Conservation (phyloP, 495 filamentous ascomycete species). For the Cercophora newfieldiana region DNA sequence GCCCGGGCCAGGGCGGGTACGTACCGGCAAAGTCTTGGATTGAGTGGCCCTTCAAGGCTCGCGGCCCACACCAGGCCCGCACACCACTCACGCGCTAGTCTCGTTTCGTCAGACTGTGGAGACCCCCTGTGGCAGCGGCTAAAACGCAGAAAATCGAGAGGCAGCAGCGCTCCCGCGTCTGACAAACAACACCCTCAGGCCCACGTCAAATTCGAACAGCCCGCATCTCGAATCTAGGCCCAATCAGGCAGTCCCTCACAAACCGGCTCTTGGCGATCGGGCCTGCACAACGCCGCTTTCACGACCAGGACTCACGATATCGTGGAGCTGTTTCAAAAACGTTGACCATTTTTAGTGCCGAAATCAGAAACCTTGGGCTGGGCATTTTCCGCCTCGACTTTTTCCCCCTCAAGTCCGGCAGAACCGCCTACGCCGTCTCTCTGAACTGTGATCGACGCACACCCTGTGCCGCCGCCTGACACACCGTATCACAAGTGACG, state of each 20-base stretch:
- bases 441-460: neutral
- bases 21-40: conserved; percentile 12
- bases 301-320: neutral
- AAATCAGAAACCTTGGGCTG: neutral
- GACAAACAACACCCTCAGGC: neutral
- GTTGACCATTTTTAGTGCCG: neutral
- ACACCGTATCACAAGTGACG: neutral
- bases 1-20: conserved; percentile 12
- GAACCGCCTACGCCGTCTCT: neutral
- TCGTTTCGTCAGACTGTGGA: neutral
- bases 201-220: neutral
- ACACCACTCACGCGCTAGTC: conserved; percentile 6
- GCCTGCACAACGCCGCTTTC: neutral
- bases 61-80: neutral
- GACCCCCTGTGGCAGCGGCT: conserved; percentile 9
- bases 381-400: neutral
- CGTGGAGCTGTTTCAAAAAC: neutral
- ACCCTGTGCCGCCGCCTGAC: neutral
- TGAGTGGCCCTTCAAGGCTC: conserved; percentile 4
- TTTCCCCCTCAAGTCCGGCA: neutral
- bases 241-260: conserved; percentile 4
- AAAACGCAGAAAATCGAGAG: conserved; percentile 13
- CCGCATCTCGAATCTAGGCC: conserved; percentile 11
- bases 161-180: neutral
- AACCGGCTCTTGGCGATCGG: conserved; percentile 9